Conservation (phyloP, 208 protist genomes). For the Wallacemonas sp. region DNA sequence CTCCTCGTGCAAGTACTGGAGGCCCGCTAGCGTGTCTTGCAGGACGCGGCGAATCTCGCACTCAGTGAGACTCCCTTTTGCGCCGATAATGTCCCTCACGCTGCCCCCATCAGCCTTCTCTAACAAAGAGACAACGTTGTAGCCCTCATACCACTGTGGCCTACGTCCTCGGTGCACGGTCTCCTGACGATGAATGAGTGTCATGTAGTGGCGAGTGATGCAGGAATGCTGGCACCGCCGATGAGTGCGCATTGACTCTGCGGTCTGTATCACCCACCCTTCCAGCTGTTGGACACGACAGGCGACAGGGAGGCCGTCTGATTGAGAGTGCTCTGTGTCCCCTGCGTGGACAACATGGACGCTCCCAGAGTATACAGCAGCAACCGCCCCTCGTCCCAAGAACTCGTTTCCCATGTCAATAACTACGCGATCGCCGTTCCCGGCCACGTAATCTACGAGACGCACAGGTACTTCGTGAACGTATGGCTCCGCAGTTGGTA, state of each 20-base stretch:
- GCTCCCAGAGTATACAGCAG: neutral
- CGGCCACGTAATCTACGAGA: conserved; percentile 6
- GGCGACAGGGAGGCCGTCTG: neutral
- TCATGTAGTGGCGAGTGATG: neutral
- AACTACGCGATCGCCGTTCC: neutral
- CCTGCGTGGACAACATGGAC: neutral
- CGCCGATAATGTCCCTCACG: conserved; percentile 3
- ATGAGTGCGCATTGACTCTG: neutral
- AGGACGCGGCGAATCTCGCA: conserved; percentile 31
- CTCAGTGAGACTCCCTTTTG: conserved; percentile 17
- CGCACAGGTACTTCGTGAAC: neutral
- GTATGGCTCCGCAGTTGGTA: neutral
- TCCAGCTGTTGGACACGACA: conserved; percentile 8
- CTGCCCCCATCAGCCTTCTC: conserved; percentile 25
- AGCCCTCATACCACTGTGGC: neutral
- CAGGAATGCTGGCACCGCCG: neutral
- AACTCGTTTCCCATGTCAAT: neutral
- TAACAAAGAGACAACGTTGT: neutral
- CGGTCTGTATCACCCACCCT: neutral
- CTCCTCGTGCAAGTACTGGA: conserved; percentile 64
- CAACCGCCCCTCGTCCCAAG: conserved; percentile 2
- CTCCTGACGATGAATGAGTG: neutral
- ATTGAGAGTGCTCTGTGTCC: neutral
- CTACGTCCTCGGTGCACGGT: neutral
- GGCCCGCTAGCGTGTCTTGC: conserved; percentile 34